These are phyloP conservation scores for Bisporella sp. DNA, from an alignment of 2,329 filamentous ascomycete species.

Conservation along the genomic window DNA sequence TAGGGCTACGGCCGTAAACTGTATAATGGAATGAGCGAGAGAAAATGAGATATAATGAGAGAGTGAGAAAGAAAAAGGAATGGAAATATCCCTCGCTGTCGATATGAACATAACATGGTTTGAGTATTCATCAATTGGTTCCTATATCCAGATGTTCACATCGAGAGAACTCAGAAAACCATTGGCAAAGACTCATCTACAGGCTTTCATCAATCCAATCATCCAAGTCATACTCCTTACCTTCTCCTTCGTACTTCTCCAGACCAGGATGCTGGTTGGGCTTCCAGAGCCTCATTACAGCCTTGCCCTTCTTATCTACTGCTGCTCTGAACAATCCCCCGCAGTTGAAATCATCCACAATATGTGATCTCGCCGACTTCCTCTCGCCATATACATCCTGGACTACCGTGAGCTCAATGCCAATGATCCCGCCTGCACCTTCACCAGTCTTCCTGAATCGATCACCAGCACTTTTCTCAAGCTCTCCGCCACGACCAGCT, in stretches of 20 bases:
- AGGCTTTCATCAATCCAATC: conserved; percentile 22
- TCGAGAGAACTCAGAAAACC: too few relatives aligned
- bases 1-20: too few relatives aligned
- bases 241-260: conserved; percentile 26
- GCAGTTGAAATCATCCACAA: conserved; percentile 77
- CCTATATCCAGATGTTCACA: too few relatives aligned
- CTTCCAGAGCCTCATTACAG: conserved; percentile 50
- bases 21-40: too few relatives aligned
- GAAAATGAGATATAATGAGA: too few relatives aligned
- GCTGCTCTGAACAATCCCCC: conserved; percentile 84
- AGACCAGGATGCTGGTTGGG: conserved; percentile 21
- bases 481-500: conserved; percentile 63
- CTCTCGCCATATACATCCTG: conserved; percentile 34
- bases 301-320: conserved; percentile 53
- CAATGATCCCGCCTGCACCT: conserved; percentile 81
- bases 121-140: too few relatives aligned
- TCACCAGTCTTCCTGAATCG: conserved; percentile 70
- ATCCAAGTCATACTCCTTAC: conserved; percentile 23
- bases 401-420: conserved; percentile 56
- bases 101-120: too few relatives aligned
- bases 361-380: conserved; percentile 38
- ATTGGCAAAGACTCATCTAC: not conserved
- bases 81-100: too few relatives aligned
- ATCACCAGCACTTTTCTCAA: conserved; percentile 66
- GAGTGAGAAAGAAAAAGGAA: too few relatives aligned